A percentile compares a stretch with the other conserved stretches of the same genome.
phyloP scores from a whole-genome alignment of 1,284 basidiomycete species.

The Takashimella tepidaria region DNA sequence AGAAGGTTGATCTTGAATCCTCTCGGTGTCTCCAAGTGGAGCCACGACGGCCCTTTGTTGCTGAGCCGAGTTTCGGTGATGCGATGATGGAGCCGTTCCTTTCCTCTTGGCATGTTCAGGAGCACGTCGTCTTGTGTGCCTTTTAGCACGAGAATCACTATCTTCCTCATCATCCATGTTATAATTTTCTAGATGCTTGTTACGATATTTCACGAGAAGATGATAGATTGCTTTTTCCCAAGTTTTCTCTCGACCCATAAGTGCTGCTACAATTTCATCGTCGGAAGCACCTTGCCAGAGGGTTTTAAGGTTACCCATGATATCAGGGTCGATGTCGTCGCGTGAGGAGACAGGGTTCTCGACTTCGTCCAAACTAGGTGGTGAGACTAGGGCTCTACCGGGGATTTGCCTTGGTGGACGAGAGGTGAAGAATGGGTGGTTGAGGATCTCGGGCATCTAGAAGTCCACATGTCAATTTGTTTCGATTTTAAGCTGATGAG shows the following conservation, averaged over 20 bases:
- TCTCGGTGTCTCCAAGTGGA: constrained; percentile 40
- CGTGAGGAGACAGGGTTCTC: constrained; percentile 59
- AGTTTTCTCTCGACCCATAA: constrained; percentile 60
- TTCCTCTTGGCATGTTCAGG: constrained; percentile 32
- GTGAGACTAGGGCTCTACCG: constrained; percentile 56
- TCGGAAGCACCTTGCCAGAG: constrained; percentile 79
- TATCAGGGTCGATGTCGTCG: constrained; percentile 76
- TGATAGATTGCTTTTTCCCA: constrained; percentile 94
- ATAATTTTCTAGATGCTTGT: constrained; percentile 62
- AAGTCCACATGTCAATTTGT: no score
- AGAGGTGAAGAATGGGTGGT: constrained; percentile 83
- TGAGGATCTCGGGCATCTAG: constrained; percentile 75
- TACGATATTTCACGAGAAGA: constrained; percentile 71
- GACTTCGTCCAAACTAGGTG: constrained; percentile 64
- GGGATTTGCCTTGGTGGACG: constrained; percentile 55
- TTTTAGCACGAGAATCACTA: constrained; percentile 9
- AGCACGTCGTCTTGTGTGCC: neutral
- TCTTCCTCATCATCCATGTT: constrained; percentile 53
- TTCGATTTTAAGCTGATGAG: neutral
- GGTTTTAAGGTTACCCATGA: constrained; percentile 83
- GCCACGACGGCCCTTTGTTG: constrained; percentile 4
- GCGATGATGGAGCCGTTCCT: constrained; percentile 15
- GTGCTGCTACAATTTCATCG: constrained; percentile 62
- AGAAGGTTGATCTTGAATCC: constrained; percentile 27
- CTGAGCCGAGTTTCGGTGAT: neutral